Percentiles rank a stretch among this genome's conserved stretches.
These are phyloP conservation scores for Trichosporon sp. DNA, from an alignment of 1,284 basidiomycete genomes.

Conservation along the genomic window DNA sequence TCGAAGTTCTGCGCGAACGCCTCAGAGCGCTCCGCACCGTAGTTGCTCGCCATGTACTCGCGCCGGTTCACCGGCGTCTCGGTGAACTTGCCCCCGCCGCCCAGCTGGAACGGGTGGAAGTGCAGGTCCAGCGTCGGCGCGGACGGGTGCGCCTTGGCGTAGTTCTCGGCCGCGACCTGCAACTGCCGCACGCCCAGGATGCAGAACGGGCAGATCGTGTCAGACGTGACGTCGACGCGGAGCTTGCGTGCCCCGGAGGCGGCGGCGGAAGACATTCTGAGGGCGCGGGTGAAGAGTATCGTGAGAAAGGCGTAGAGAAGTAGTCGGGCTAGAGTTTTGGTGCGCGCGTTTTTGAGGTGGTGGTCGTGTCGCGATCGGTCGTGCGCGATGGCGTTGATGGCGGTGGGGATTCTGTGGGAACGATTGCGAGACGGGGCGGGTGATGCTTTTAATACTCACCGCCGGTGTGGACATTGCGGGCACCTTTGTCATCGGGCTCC, in stretches of 20 bases:
- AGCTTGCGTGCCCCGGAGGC: conserved; percentile 4
- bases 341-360: not conserved
- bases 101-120: conserved; percentile 46
- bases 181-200: conserved; percentile 37
- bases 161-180: conserved; percentile 15
- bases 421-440: not conserved
- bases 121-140: conserved; percentile 25
- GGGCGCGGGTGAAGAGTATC: not conserved
- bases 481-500: not conserved
- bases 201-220: conserved; percentile 40
- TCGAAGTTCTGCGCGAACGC: conserved; percentile 32
- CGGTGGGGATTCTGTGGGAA: not conserved
- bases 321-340: not conserved
- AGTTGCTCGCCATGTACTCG: conserved; percentile 35
- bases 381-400: not conserved
- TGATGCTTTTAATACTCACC: not conserved
- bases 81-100: conserved; percentile 22
- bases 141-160: conserved; percentile 20
- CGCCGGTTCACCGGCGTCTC: conserved; percentile 26
- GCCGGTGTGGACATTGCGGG: not conserved
- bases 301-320: not conserved
- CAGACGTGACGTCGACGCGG: conserved; percentile 33
- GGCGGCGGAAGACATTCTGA: conserved; percentile 8
- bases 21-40: conserved; percentile 35
- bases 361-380: not conserved